A percentile compares a stretch with the other conserved stretches of the same genome.
Evolutionary conservation across 768 basidiomycete genomes (phyloP).

Genomic region (Tricholoma flavovirens): DNA sequence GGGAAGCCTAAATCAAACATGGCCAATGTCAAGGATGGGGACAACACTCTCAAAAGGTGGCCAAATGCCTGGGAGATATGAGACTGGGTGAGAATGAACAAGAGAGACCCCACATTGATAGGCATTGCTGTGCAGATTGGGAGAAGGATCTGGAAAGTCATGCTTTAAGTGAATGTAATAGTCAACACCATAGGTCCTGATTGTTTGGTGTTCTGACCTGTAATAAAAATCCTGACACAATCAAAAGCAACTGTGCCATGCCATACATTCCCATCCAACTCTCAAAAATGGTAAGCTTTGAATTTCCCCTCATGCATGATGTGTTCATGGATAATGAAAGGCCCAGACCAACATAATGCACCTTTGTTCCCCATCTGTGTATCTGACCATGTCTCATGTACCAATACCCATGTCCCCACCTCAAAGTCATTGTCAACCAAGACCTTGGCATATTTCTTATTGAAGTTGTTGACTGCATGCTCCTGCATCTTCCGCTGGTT

Average conservation of each 20-base stretch:
- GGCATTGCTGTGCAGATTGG: background rate
- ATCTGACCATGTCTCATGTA: constrained; percentile 26
- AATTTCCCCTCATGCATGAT: background rate
- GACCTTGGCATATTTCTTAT: constrained; percentile 10
- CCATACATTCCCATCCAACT: background rate
- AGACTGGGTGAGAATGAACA: background rate
- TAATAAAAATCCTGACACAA: constrained; percentile 8
- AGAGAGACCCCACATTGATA: background rate
- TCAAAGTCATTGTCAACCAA: constrained; percentile 16
- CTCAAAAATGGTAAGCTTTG: background rate
- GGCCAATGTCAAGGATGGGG: background rate
- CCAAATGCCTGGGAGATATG: background rate
- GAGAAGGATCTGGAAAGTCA: too few relatives aligned
- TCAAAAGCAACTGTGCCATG: constrained; percentile 11
- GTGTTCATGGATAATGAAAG: constrained; percentile 18
- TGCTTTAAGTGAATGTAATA: background rate
- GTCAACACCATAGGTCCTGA: constrained; percentile 3
- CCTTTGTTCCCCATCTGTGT: constrained; percentile 25
- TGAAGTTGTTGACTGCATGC: constrained; percentile 19
- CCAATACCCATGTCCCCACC: constrained; percentile 23
- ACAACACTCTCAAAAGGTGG: background rate
- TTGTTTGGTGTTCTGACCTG: constrained; percentile 11
- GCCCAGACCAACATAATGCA: constrained; percentile 23
- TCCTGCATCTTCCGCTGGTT: constrained; percentile 11
- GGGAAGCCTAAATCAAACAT: background rate